Evolutionary conservation across 1,284 basidiomycete genomes (phyloP).

Genomic region (Cerioporus squamosus): DNA sequence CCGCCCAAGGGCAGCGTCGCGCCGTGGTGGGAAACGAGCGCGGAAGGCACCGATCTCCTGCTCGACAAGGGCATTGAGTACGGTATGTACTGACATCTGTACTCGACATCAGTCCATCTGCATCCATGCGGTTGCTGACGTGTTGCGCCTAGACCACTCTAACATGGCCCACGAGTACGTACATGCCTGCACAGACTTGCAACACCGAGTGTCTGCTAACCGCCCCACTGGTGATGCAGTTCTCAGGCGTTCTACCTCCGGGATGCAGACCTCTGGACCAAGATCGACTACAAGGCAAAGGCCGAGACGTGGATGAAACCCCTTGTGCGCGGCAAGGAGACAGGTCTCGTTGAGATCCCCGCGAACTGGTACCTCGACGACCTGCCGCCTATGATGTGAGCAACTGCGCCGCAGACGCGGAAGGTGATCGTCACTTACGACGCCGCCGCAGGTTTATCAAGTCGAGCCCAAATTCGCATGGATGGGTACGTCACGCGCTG

Average conservation of each 20-base stretch:
- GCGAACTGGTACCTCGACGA: slow-evolving; percentile 78
- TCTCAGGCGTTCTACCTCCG: slow-evolving; percentile 76
- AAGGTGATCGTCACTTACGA: too few species aligned
- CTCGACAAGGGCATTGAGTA: slow-evolving; percentile 80
- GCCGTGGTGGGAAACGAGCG: slow-evolving; percentile 82
- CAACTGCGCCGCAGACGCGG: neutral
- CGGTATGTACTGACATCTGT: slow-evolving; percentile 42
- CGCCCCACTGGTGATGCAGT: slow-evolving; percentile 39
- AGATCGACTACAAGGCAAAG: slow-evolving; percentile 67
- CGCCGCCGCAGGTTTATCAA: slow-evolving; percentile 63
- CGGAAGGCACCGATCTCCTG: slow-evolving; percentile 69
- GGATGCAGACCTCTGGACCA: slow-evolving; percentile 74
- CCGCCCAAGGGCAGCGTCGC: slow-evolving; percentile 72
- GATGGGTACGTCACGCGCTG: slow-evolving; percentile 47
- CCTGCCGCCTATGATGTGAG: slow-evolving; percentile 72
- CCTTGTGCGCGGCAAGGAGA: slow-evolving; percentile 64
- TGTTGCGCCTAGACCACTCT: slow-evolving; percentile 57
- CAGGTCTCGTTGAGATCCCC: slow-evolving; percentile 75
- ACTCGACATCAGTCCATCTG: neutral
- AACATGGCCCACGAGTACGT: slow-evolving; percentile 65
- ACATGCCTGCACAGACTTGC: neutral
- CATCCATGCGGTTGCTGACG: neutral
- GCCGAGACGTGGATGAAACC: slow-evolving; percentile 82
- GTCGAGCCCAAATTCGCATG: slow-evolving; percentile 66
- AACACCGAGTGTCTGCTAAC: neutral